Base-by-base conservation (phyloP, 2,329 filamentous ascomycete genomes). In the Phaeosphaeriaceae sp. region DNA sequence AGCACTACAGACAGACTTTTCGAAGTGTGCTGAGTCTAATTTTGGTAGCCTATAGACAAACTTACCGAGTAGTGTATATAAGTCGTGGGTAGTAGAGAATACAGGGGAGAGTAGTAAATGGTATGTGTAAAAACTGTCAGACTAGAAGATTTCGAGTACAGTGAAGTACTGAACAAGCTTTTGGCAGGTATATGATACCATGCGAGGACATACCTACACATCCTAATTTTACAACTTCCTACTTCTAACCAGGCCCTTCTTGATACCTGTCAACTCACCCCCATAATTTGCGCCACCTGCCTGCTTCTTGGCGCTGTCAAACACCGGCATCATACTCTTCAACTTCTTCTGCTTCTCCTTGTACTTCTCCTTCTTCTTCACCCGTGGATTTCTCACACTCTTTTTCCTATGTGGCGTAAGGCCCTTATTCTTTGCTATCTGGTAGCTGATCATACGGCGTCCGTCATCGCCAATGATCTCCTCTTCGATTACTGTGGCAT, bases 261-360 rank as follows among this genome's bases (percentile, higher is more conserved):
- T 97, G 78, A 99, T 96, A 85, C 94, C 94, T 34, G 92, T 94
- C 77, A 89, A 77, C 75, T 97, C 94, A 77, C 94, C 94, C 59
- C 85, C 85, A 78, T 99, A 99, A 42, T 57, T 63, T 1, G 64
- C 66, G 26, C 62, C 60, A 4, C 45, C 92, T 89, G 67, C 91
- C 89, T 68, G 84, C 85, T 62, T 89, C 86, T 77, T 95, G 87
- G 54, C 90, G 89, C 57, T 61, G 75, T 92, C 90, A 79, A 92
- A 97, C 12, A 90, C 81, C 7, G 89, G 84, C 78, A 89, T 90
- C 79, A 92, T 90, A 70, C 88, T 93, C 66, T 85, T 86, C 69
- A 97, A 77, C 82, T 97, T 97, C 89, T 97, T 97, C 84, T 93
- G 89, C 83, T 96, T 97, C 74, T 92, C 88, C 71, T 95, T 92